phyloP scores from a whole-genome alignment of 2,329 filamentous ascomycete species.

The Ophiostoma ips region DNA sequence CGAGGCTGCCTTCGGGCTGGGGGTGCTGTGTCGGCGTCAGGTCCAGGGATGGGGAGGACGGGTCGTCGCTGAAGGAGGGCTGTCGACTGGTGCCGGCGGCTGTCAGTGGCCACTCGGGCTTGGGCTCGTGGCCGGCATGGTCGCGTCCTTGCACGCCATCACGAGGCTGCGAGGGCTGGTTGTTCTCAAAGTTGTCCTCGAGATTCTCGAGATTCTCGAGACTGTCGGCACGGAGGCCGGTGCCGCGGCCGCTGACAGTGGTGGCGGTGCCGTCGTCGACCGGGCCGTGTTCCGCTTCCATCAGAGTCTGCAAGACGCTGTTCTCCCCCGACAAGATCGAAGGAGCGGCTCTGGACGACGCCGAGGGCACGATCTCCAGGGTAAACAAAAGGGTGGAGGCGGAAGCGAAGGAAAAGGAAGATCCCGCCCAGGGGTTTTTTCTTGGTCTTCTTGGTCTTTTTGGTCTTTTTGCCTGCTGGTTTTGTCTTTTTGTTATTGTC shows the following conservation, averaged over 20 bases:
- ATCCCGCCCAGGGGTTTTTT: no score
- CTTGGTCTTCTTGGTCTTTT: no score
- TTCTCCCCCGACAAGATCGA: constrained; percentile 4
- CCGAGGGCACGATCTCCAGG: neutral
- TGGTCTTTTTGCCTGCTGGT: no score
- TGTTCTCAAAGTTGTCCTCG: no score
- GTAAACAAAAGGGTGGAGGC: neutral
- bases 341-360: neutral
- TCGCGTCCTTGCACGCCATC: constrained; percentile 1
- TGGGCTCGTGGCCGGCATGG: neutral
- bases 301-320: constrained; percentile 8
- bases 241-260: constrained; percentile 1
- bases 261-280: constrained; percentile 5
- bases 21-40: neutral
- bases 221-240: neutral
- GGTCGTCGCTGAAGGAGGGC: neutral
- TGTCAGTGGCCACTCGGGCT: neutral
- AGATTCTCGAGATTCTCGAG: neutral
- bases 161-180: neutral
- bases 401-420: neutral
- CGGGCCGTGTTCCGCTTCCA: constrained; percentile 9
- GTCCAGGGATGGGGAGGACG: neutral
- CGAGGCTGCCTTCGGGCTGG: neutral
- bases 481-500: no score
- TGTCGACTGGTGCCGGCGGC: neutral